Conservation (phyloP, 306 rosid genomes). For the Ormosia emarginata region DNA sequence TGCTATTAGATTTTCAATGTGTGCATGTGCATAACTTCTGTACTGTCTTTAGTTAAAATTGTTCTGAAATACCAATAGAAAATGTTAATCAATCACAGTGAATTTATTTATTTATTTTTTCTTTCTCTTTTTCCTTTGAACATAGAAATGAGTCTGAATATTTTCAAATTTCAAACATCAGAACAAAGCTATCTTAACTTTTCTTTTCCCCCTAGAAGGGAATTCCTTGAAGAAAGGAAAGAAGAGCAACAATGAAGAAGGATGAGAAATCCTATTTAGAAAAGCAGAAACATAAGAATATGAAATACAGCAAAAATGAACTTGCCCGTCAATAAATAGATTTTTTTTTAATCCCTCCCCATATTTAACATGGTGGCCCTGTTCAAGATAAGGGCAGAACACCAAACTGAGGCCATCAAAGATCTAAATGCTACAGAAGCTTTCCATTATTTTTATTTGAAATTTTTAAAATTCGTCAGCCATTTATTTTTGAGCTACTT, state of each 20-base stretch:
- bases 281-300: background rate
- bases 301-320: background rate
- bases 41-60: background rate
- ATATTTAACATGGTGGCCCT: background rate
- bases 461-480: background rate
- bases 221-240: background rate
- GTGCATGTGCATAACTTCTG: background rate
- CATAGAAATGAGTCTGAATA: background rate
- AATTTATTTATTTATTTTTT: background rate
- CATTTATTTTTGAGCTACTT: background rate
- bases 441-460: background rate
- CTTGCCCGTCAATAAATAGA: background rate
- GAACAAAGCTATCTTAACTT: background rate
- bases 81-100: background rate
- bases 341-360: background rate
- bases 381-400: background rate
- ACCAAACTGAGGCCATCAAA: background rate
- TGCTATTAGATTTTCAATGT: background rate
- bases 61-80: background rate
- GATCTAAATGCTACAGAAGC: background rate
- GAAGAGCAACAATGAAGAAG: background rate
- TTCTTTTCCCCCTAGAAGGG: background rate
- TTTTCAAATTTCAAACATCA: background rate
- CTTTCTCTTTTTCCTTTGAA: background rate
- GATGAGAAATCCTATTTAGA: background rate